A percentile compares a stretch with the other conserved stretches of the same genome.
These are phyloP conservation scores for Purshia tridentata DNA, from an alignment of 306 rosid species.

Conservation along the genomic window DNA sequence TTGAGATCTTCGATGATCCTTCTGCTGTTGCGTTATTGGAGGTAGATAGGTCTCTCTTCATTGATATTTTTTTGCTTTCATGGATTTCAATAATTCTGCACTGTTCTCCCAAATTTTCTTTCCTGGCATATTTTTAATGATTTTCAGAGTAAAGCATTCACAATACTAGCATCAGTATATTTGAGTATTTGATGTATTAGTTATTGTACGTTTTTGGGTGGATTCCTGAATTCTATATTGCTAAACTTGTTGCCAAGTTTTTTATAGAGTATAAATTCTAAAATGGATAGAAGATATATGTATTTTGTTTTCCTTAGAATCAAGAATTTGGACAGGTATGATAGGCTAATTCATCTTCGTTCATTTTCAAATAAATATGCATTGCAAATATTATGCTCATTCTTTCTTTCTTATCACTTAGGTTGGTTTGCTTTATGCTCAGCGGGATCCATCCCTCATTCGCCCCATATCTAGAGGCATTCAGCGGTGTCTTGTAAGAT, in stretches of 20 bases:
- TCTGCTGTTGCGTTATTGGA: constrained; percentile 62
- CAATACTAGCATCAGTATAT: neutral
- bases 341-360: neutral
- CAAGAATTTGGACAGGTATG: neutral
- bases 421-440: constrained; percentile 91
- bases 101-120: neutral
- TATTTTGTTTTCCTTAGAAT: neutral
- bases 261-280: neutral
- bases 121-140: neutral
- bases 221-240: neutral
- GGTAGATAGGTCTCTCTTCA: constrained; percentile 45
- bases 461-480: constrained; percentile 89
- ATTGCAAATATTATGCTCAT: neutral
- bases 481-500: constrained; percentile 89
- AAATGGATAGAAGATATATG: neutral
- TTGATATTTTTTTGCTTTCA: constrained; percentile 24
- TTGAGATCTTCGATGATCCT: constrained; percentile 92
- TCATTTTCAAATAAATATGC: neutral
- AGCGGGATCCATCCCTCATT: constrained; percentile 83
- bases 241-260: neutral
- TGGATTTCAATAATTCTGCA: neutral
- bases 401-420: constrained; percentile 23
- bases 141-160: neutral
- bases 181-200: neutral
- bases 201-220: neutral